phyloP scores from a whole-genome alignment of 73 alveolate species.

The Paramecium octaurelia region DNA sequence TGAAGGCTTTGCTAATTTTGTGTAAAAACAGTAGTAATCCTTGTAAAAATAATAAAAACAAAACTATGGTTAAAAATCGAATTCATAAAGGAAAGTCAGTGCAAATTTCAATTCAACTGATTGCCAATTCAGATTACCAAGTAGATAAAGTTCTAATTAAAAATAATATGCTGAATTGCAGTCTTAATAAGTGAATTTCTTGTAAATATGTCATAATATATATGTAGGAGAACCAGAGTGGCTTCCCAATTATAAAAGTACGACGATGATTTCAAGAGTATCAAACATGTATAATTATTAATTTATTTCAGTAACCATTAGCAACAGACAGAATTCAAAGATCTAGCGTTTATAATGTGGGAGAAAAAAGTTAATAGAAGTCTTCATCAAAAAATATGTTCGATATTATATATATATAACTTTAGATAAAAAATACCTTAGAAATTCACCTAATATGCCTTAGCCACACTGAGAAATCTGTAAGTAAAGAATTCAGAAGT shows the following conservation, averaged over 20 bases:
- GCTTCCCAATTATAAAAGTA: background rate
- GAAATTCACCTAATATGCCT: background rate
- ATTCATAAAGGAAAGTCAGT: background rate
- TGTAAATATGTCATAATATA: background rate
- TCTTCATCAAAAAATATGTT: background rate
- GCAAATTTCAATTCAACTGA: background rate
- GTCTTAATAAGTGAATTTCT: background rate
- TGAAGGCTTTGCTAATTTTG: constrained; percentile 33
- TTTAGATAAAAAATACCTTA: background rate
- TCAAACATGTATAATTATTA: too few relatives aligned
- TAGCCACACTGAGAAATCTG: background rate
- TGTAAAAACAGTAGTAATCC: background rate
- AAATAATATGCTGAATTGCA: background rate
- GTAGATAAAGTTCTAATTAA: background rate
- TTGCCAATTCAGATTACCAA: background rate
- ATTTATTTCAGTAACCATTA: background rate
- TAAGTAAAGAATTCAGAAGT: background rate
- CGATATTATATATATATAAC: background rate
- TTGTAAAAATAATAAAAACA: background rate
- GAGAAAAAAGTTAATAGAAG: background rate
- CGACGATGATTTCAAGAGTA: background rate
- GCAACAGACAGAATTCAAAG: background rate
- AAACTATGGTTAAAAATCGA: background rate
- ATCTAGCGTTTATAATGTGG: background rate
- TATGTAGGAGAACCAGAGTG: constrained; percentile 4